phyloP scores from a whole-genome alignment of 805 yeast genomes.

The Zygoascus flipseniorum region DNA sequence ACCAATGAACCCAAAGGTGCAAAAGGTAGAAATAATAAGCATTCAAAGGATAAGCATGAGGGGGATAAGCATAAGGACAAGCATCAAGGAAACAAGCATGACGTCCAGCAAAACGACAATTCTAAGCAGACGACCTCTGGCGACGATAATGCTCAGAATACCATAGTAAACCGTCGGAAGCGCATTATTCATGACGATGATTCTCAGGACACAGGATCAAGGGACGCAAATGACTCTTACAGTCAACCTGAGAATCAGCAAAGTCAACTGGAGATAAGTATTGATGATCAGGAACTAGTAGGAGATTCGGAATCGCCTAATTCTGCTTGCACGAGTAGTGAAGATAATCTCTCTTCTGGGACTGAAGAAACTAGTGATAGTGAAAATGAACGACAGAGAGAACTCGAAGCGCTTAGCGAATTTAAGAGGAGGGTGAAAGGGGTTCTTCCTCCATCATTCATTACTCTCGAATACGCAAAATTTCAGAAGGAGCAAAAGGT shows the following conservation, averaged over 20 bases:
- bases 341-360: neutral
- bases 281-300: too few species aligned
- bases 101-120: neutral
- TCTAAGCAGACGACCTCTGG: too few species aligned
- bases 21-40: neutral
- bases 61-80: neutral
- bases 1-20: neutral
- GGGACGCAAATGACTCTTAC: too few species aligned
- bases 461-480: slow-evolving; percentile 10
- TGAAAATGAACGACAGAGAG: neutral
- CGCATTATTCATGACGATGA: neutral
- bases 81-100: neutral
- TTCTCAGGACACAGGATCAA: neutral
- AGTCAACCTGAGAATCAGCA: too few species aligned
- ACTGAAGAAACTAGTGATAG: slow-evolving; percentile 1
- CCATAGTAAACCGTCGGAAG: neutral
- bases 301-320: neutral
- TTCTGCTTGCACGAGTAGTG: neutral
- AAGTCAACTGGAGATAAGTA: too few species aligned
- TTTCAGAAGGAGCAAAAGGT: neutral
- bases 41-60: neutral
- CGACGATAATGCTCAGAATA: neutral
- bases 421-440: slow-evolving; percentile 8
- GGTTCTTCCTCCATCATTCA: slow-evolving; percentile 13
- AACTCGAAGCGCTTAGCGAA: neutral